Conservation (phyloP, 1,139 yeast species). For the Kurtzmaniella quercitrusa region DNA sequence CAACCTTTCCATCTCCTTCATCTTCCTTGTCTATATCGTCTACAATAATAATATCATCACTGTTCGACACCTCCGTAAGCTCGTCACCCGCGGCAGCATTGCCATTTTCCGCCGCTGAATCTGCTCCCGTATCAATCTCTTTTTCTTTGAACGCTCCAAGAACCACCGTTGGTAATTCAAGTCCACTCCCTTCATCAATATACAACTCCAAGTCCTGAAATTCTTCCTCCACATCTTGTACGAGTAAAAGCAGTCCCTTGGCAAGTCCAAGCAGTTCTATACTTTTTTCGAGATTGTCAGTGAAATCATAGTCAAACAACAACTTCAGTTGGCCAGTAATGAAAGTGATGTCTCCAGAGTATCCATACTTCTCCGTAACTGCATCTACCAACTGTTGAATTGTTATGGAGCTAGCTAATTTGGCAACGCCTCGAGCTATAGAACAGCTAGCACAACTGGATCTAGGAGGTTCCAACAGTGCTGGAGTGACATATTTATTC, state of each 20-base stretch:
- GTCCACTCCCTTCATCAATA: conserved; percentile 24
- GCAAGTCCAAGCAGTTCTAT: conserved; percentile 54
- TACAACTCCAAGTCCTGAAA: conserved; percentile 69
- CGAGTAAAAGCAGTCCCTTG: conserved; percentile 57
- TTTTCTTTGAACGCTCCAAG: conserved; percentile 19
- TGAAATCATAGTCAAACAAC: conserved; percentile 84
- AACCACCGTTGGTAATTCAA: conserved; percentile 21
- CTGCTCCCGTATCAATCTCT: conserved; percentile 8
- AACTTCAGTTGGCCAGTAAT: conserved; percentile 58
- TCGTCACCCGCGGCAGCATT: conserved; percentile 14
- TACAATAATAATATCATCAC: conserved; percentile 13
- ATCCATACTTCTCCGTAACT: conserved; percentile 47
- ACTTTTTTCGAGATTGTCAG: conserved; percentile 58
- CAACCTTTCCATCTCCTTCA: neutral
- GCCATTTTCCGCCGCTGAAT: conserved; percentile 14
- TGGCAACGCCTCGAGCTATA: conserved; percentile 45
- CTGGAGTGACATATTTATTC: conserved; percentile 66
- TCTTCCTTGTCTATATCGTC: conserved; percentile 15
- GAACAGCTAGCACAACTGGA: conserved; percentile 74
- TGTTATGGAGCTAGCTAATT: conserved; percentile 13
- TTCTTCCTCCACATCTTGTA: conserved; percentile 75
- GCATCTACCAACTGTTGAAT: conserved; percentile 43
- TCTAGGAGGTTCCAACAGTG: conserved; percentile 57
- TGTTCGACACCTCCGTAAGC: conserved; percentile 9
- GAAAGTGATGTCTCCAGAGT: conserved; percentile 63